Base-by-base conservation (phyloP, 2,329 filamentous ascomycete genomes). In the Aspergillus ochraceus region DNA sequence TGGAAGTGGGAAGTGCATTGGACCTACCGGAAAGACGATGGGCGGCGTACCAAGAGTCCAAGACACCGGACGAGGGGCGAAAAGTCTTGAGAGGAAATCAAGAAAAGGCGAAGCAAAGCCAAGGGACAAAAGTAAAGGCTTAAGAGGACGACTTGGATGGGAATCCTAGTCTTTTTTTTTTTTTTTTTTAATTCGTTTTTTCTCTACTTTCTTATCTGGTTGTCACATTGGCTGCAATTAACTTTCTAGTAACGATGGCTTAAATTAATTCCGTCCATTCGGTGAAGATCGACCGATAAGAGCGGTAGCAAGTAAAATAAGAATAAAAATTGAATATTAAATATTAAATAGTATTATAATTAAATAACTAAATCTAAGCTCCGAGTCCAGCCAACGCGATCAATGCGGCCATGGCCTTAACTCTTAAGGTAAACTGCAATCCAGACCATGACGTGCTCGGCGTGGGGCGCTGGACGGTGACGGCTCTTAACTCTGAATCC, bases 391-490 rank as follows among this genome's bases (percentile, higher is more conserved):
- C 30, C 32, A 36, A 14, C 32, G 32, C 11, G 12, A 36, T 36
- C 32, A 36, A 42, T 42, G 36, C 12, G 36, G 36, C 36, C 12
- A 42, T 17, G 8, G 30, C 30, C 30, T 8, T 32, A 8, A 32
- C 30, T 9, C 30, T 32, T 5, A 4, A 8, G 45, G 5, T 8
- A 20, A 3, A 6, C n/a, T 9, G 6, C n/a, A 9, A 8, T 24
- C 24, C 17, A 10, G 20, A 47, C 45, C 36, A 59, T 59, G 57
- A 59, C 57, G 57, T 59, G 57, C 57, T 59, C 47, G 57, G 57
- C 57, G 24, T 47, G 45, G 45, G 22, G 19, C 45, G 4, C 12
- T 47, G 19, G 12, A 22, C 14, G 45, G 20, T 20, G 17, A n/a
- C 36, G 14, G 36, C 36, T 8, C 36, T 14, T 36, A 36, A 36